These are phyloP conservation scores for Boletus sp. DNA, from an alignment of 768 basidiomycete genomes.

Conservation along the genomic window DNA sequence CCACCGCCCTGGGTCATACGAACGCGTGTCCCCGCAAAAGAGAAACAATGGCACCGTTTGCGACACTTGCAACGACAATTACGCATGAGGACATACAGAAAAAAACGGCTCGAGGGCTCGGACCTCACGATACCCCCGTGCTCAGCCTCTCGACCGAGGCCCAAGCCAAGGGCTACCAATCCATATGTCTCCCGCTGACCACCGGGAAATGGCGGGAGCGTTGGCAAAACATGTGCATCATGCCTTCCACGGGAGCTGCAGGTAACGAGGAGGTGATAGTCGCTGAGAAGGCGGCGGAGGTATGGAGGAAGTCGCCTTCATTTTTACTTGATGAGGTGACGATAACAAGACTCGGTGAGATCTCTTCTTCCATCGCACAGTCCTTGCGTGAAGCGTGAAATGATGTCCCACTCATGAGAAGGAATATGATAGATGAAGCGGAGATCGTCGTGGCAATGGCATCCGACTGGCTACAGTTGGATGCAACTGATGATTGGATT, in stretches of 20 bases:
- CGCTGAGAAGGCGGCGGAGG: constrained; percentile 69
- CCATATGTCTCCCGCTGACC: constrained; percentile 83
- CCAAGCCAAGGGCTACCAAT: constrained; percentile 67
- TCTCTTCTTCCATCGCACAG: constrained; percentile 10
- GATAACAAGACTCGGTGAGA: constrained; percentile 73
- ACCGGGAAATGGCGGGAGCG: constrained; percentile 82
- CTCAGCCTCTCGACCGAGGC: constrained; percentile 52
- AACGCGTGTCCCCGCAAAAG: constrained; percentile 14
- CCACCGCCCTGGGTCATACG: constrained; percentile 5
- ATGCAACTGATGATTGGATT: constrained; percentile 89
- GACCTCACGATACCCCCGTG: constrained; percentile 45
- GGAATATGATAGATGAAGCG: constrained; percentile 58
- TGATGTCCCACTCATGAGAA: constrained; percentile 13
- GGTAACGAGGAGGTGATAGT: constrained; percentile 39
- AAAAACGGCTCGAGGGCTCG: constrained; percentile 15
- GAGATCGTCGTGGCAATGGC: constrained; percentile 71
- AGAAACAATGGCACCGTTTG: constrained; percentile 29
- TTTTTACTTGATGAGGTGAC: constrained; percentile 86
- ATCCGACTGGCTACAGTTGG: constrained; percentile 95
- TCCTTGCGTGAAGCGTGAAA: constrained; percentile 6
- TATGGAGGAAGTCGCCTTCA: constrained; percentile 80
- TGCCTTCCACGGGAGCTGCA: constrained; percentile 43
- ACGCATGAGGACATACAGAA: constrained; percentile 41
- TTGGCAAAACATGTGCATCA: constrained; percentile 87
- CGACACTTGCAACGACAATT: constrained; percentile 28